Evolutionary conservation across 2,329 filamentous ascomycete genomes (phyloP), one percentile per base, ranked within the genome.

Genomic region (Lecanosticta acicola): DNA sequence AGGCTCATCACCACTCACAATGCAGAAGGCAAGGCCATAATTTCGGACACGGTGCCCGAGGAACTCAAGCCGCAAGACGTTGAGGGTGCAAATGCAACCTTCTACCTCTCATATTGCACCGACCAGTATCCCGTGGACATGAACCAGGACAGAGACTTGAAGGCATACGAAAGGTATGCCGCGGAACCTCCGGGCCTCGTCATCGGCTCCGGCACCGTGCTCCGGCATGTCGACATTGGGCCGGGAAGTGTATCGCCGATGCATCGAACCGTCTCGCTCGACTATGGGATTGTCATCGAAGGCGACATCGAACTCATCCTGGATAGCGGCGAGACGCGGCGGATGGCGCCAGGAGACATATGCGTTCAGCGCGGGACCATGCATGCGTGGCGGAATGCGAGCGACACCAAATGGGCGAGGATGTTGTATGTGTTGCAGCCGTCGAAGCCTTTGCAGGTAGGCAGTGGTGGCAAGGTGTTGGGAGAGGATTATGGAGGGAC

Each of bases 21-120:
- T 41, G 37, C 46, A 11, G 48, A 59, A 32, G 62, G 61, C 41
- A 59, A 62, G 46, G 59, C 60, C 17, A 49, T 61, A 17, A 54
- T 65, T 21, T 53, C 55, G 3, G 39, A 50, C 9, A 38, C 48
- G 3, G 42, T 59, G 5, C 54, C 52, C 9, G 58, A 61, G 20
- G 41, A 47, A n/a, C 54, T 54, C 5, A 41, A 45, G 10, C 53
- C 46, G 43, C 50, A 66, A 41, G 41, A 60, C 20, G 59, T 66
- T 29, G 68, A 71, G 46, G 49, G 49, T 18, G 57, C 52, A 3
- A 67, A 68, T 21, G 71, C 70, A 13, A 61, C 62, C 3, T 77
- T 77, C 54, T 68, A 66, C 21, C 69, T 77, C 24, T 67, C 66
- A 47, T 79, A 77, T 60, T 70, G 71, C 5, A 73, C 76, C 3